Evolutionary conservation across 805 yeast species (phyloP), one percentile per base, ranked within the genome.

Genomic region (Ascoidea asiatica): DNA sequence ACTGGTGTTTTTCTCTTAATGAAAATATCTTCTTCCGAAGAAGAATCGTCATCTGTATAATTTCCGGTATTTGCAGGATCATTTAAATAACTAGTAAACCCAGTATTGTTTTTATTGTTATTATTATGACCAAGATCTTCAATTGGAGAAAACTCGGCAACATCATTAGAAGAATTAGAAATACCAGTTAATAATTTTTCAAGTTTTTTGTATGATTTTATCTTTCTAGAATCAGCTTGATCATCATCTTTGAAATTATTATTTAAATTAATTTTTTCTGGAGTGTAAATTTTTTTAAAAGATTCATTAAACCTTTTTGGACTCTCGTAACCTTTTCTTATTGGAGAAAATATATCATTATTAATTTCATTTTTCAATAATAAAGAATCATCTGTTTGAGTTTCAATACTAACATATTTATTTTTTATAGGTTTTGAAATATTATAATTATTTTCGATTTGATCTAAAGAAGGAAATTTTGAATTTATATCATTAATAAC

Each of bases 61-160:
- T 43, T 42, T 11, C 41, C 35, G 17, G 36, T 43, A 21, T 44
- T 44, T 18, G 22, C 23, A 36, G 40, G 21, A 3, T 38, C 15
- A 5, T 35, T 37, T 11, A 29, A 8, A 8, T 29, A 11, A 2
- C 35, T 3, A 8, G 35, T 11, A 11, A 29, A 11, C 15, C 15
- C 15, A 2, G 35, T 29, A 8, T 29, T 15, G 15, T 11, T 11
- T 29, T 29, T 29, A 11, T 23, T 23, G 35, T 29, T 29, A 8
- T 8, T 2, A 15, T 29, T 29, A n/a, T n/a, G n/a, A n/a, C n/a
- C n/a, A n/a, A n/a, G n/a, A n/a, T n/a, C n/a, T 15, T 29, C 35
- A 11, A 29, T 29, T 29, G 35, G 15, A 11, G 8, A 11, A 29
- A 29, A 29, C 15, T 29, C 15, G 15, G 35, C 8, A 15, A 29